phyloP scores from a whole-genome alignment of 805 yeast genomes.

The Dipodascopsis uninucleata region DNA sequence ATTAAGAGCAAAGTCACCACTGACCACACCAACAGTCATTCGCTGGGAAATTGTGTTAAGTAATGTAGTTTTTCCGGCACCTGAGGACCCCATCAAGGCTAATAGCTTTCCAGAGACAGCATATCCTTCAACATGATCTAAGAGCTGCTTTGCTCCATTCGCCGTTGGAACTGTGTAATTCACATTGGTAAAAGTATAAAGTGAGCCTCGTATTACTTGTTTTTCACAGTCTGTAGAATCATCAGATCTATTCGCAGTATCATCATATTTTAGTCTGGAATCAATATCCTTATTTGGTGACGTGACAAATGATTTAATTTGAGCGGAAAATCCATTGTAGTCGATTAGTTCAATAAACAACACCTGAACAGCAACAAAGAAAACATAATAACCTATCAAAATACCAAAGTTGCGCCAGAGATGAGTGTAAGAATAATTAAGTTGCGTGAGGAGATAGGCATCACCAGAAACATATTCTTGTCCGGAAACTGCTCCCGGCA shows the following conservation, averaged over 20 bases:
- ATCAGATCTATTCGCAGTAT: background rate
- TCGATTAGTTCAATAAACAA: conserved; percentile 39
- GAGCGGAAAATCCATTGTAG: conserved; percentile 47
- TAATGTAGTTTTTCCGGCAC: conserved; percentile 78
- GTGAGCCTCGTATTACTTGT: conserved; percentile 4
- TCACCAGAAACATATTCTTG: conserved; percentile 53
- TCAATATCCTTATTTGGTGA: background rate
- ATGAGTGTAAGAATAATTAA: conserved; percentile 46
- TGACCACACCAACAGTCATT: conserved; percentile 64
- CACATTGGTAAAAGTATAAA: conserved; percentile 23
- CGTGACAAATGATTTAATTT: conserved; percentile 29
- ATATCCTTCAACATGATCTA: conserved; percentile 64
- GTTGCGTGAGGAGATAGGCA: conserved; percentile 49
- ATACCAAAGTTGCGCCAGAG: conserved; percentile 66
- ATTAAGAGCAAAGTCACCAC: conserved; percentile 65
- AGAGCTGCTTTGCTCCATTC: conserved; percentile 44
- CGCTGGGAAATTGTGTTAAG: conserved; percentile 69
- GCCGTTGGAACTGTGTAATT: conserved; percentile 31
- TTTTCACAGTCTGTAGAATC: background rate
- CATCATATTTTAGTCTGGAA: background rate
- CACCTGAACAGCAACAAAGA: conserved; percentile 54
- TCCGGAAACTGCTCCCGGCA: conserved; percentile 61
- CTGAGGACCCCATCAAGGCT: conserved; percentile 67
- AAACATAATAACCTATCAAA: conserved; percentile 49
- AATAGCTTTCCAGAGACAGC: conserved; percentile 70